phyloP scores from a whole-genome alignment of 1,139 yeast genomes.

The Kodamaea sp. region DNA sequence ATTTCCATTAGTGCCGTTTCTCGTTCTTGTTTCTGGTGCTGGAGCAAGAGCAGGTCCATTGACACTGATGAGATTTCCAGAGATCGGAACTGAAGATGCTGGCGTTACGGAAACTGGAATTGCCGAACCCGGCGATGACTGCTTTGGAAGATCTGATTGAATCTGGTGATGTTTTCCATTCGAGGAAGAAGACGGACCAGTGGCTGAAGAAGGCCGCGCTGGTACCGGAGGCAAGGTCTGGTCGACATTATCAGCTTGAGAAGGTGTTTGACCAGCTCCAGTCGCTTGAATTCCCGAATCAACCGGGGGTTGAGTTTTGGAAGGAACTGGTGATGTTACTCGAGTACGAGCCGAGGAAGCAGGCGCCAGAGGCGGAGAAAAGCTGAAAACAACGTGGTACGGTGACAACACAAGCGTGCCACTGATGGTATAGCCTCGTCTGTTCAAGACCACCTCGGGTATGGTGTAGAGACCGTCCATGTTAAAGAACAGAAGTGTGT shows the following conservation, averaged over 20 bases:
- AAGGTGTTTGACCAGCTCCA: too few species aligned
- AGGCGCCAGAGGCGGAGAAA: conserved; percentile 30
- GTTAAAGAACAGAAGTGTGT: not conserved
- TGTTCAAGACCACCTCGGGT: conserved; percentile 65
- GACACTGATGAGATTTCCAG: not conserved
- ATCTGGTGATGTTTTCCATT: too few species aligned
- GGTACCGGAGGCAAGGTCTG: not conserved
- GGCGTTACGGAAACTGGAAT: not conserved
- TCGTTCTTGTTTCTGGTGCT: not conserved
- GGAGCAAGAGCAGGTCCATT: not conserved
- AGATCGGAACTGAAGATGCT: not conserved
- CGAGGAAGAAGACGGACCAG: not conserved
- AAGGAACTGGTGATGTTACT: conserved; percentile 81
- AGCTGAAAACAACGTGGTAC: conserved; percentile 78
- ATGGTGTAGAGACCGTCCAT: conserved; percentile 37
- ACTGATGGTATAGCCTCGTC: conserved; percentile 62
- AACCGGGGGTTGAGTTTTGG: conserved; percentile 55
- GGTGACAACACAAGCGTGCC: conserved; percentile 82
- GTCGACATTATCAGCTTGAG: too few species aligned
- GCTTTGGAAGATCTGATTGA: not conserved
- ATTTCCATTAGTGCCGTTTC: conserved; percentile 11
- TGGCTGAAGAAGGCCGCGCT: not conserved
- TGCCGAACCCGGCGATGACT: not conserved
- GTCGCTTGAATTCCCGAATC: too few species aligned
- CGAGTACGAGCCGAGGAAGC: conserved; percentile 89